Percentiles rank a stretch among this genome's conserved stretches.
phyloP scores from a whole-genome alignment of 108 stramenopile genomes.

The Cyclotella cryptica region DNA sequence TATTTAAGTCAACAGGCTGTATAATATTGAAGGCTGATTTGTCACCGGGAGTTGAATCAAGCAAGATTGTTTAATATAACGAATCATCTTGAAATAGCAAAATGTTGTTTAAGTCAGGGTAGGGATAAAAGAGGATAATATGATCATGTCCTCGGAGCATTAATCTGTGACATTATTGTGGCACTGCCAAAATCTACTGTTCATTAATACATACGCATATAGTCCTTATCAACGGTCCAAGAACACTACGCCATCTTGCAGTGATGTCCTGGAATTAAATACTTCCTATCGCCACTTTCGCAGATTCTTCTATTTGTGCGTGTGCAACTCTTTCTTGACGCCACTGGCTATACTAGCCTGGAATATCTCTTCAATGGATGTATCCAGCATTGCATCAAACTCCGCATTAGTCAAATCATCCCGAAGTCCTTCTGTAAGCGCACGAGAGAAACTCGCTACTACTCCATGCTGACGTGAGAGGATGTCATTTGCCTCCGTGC shows the following conservation, averaged over 20 bases:
- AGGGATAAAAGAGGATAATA: too few relatives aligned
- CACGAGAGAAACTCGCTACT: constrained; percentile 85
- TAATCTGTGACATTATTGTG: too few relatives aligned
- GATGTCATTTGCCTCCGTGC: constrained; percentile 60
- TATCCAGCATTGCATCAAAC: constrained; percentile 64
- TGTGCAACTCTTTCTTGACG: constrained; percentile 19
- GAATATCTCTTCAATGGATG: constrained; percentile 66
- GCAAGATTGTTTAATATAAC: too few relatives aligned
- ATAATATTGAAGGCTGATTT: not conserved
- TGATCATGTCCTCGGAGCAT: too few relatives aligned
- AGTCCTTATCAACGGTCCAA: too few relatives aligned
- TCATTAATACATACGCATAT: too few relatives aligned
- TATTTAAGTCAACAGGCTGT: constrained; percentile 10
- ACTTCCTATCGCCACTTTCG: not conserved
- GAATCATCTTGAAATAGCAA: too few relatives aligned
- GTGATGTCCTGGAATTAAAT: too few relatives aligned
- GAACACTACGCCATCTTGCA: too few relatives aligned
- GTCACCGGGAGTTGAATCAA: not conserved
- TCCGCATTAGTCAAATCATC: constrained; percentile 62
- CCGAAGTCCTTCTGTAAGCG: constrained; percentile 72
- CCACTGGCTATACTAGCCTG: constrained; percentile 51
- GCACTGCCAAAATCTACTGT: too few relatives aligned
- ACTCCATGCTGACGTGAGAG: constrained; percentile 71
- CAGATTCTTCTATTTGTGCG: constrained; percentile 20
- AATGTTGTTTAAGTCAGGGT: too few relatives aligned